phyloP scores from a whole-genome alignment of 73 alveolate genomes.

The Symbiodinium pilosum region DNA sequence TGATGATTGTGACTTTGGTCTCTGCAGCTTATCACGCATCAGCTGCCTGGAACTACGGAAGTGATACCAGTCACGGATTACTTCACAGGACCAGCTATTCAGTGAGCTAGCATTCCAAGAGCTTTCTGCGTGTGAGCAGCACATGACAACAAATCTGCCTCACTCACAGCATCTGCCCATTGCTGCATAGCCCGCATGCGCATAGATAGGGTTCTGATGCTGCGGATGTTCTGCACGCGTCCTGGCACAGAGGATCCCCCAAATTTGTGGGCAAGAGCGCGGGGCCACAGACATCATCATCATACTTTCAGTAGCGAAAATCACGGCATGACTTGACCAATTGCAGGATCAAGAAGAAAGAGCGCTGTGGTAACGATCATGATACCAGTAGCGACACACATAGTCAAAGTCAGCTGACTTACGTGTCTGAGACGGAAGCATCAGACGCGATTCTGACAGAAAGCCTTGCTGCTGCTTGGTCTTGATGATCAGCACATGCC shows the following conservation, averaged over 20 bases:
- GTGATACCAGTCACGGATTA: too few relatives aligned
- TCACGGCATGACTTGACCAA: too few relatives aligned
- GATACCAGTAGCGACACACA: too few relatives aligned
- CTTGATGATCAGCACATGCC: conserved; percentile 82
- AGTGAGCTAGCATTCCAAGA: not conserved
- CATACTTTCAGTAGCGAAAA: not conserved
- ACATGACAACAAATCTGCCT: not conserved
- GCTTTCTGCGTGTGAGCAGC: not conserved
- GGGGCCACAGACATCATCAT: not conserved
- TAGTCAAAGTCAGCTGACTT: too few relatives aligned
- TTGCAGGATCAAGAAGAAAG: not conserved
- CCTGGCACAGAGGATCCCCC: not conserved
- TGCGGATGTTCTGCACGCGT: conserved; percentile 64
- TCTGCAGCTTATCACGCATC: too few relatives aligned
- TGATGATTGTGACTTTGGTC: too few relatives aligned
- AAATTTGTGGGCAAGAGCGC: not conserved
- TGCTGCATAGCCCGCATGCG: conserved; percentile 60
- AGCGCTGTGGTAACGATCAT: too few relatives aligned
- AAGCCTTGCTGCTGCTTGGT: conserved; percentile 72
- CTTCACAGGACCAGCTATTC: not conserved
- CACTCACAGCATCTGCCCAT: conserved; percentile 47
- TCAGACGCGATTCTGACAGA: too few relatives aligned
- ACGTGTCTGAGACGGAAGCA: too few relatives aligned
- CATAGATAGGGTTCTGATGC: conserved; percentile 55
- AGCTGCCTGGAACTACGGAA: too few relatives aligned